These are phyloP conservation scores for Trichophyton rubrum DNA, from an alignment of 2,329 filamentous ascomycete species.

Conservation along the genomic window DNA sequence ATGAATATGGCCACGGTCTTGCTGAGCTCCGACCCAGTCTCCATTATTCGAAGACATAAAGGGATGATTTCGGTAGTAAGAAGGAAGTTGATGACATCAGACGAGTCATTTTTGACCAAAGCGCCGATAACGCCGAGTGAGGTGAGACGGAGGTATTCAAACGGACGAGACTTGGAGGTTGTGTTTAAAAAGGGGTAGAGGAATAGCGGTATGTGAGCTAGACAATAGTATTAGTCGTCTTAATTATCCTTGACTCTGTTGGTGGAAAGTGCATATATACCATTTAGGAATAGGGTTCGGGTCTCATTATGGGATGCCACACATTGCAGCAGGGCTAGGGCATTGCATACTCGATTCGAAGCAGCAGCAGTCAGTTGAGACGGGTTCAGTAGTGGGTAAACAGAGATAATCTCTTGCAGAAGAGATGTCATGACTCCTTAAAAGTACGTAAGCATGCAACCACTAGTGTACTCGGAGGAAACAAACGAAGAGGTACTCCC, in stretches of 20 bases:
- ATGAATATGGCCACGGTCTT: conserved; percentile 99
- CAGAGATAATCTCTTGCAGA: conserved; percentile 95
- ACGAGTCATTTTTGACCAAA: conserved; percentile 95
- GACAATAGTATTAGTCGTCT: neutral
- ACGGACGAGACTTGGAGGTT: conserved; percentile 92
- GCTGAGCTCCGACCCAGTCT: conserved; percentile 93
- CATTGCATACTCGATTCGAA: conserved; percentile 94
- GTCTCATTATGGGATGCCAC: conserved; percentile 97
- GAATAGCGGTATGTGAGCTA: conserved; percentile 94
- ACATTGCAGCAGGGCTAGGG: conserved; percentile 86
- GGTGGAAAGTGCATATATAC: conserved; percentile 35
- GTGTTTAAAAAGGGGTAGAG: conserved; percentile 98
- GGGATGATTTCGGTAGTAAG: conserved; percentile 98
- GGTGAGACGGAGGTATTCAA: conserved; percentile 92
- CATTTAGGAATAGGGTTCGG: conserved; percentile 80
- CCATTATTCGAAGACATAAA: conserved; percentile 95
- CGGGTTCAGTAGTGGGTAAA: conserved; percentile 91
- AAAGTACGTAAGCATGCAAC: conserved; percentile 2
- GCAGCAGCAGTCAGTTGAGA: conserved; percentile 96
- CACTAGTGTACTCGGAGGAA: neutral
- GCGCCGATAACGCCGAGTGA: conserved; percentile 94
- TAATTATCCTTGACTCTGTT: neutral
- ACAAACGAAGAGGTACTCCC: neutral
- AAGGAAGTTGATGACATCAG: conserved; percentile 97
- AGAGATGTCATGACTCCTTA: conserved; percentile 94